A percentile compares a stretch with the other conserved stretches of the same genome.
phyloP scores from a whole-genome alignment of 2,329 filamentous ascomycete genomes.

The Aspergillus proliferans region DNA sequence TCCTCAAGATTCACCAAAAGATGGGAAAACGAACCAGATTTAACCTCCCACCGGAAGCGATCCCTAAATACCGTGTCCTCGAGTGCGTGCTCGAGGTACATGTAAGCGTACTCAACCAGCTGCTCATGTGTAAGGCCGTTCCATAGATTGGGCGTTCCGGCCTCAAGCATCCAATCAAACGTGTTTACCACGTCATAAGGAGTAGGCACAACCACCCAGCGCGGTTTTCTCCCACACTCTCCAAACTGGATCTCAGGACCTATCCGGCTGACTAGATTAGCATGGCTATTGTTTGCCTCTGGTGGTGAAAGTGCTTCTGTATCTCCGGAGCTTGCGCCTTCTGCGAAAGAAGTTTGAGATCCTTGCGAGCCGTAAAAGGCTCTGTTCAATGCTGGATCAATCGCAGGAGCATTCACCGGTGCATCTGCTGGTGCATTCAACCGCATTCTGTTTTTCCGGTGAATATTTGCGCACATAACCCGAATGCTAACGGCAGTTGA shows the following conservation, averaged over 20 bases:
- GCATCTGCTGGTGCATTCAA: too few relatives aligned
- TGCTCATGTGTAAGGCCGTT: constrained; percentile 2
- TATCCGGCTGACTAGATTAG: not conserved
- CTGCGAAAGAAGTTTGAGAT: too few relatives aligned
- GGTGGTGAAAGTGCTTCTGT: too few relatives aligned
- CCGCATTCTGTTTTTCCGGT: too few relatives aligned
- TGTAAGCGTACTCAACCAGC: constrained; percentile 17
- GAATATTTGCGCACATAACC: too few relatives aligned
- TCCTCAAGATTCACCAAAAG: constrained; percentile 11
- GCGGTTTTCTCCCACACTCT: constrained; percentile 1
- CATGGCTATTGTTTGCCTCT: too few relatives aligned
- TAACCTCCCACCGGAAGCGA: constrained; percentile 6
- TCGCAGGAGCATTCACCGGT: too few relatives aligned
- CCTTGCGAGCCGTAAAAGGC: too few relatives aligned
- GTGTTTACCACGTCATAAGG: not conserved
- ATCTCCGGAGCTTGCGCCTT: too few relatives aligned
- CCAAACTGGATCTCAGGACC: constrained; percentile 5
- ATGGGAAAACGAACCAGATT: constrained; percentile 1
- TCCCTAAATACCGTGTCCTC: constrained; percentile 8
- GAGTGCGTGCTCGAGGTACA: constrained; percentile 12
- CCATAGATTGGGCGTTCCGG: constrained; percentile 5
- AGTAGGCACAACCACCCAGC: constrained; percentile 10
- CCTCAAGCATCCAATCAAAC: constrained; percentile 16
- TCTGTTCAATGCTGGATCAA: too few relatives aligned
- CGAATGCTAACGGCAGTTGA: too few relatives aligned